Base-by-base conservation (phyloP, 140 eudicot genomes). In the Cichorium intybus region DNA sequence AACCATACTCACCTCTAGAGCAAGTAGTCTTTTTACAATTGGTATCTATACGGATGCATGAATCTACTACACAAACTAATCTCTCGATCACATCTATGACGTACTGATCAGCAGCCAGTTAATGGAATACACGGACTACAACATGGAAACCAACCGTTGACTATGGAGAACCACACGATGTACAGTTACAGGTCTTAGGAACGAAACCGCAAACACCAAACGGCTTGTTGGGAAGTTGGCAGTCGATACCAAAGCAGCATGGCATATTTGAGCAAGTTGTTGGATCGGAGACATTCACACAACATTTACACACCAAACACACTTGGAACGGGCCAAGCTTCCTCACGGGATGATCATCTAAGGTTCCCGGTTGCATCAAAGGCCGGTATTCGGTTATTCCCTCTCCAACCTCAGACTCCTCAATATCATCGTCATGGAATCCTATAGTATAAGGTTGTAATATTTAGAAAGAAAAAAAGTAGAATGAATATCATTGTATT, bases 161-260 rank as follows among this genome's bases (percentile, higher is more conserved):
- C 49, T 43, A 43, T 15, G 49, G 20, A 43, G 49, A 14, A 43
- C 54, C 54, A 39, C 74, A 68, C 17, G 56, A 54, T 53, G 64
- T 68, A 68, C 74, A 68, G 28, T 39, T 68, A 53, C 65, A 68
- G 29, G 55, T 35, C 47, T 39, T 55, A 28, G 74, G 74, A 26
- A 68, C 64, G 5, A 68, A 68, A 55, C 64, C 65, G 24, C 74
- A 68, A 34, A 68, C 74, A 26, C 65, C 74, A 56, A 39, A 68
- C 12, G 74, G 65, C 65, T 68, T 68, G 74, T 68, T 68, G 11
- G 74, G 74, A 24, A 68, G 56, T 31, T 68, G 74, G 64, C 74
- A 68, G 33, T 68, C 74, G 12, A 68, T 68, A 7, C 74, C 74
- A 43, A 68, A 68, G 56, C 74, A 68, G 47, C 65, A 68, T 16